Conservation (phyloP, 2,329 filamentous ascomycete genomes). For the Colletotrichum sp. region DNA sequence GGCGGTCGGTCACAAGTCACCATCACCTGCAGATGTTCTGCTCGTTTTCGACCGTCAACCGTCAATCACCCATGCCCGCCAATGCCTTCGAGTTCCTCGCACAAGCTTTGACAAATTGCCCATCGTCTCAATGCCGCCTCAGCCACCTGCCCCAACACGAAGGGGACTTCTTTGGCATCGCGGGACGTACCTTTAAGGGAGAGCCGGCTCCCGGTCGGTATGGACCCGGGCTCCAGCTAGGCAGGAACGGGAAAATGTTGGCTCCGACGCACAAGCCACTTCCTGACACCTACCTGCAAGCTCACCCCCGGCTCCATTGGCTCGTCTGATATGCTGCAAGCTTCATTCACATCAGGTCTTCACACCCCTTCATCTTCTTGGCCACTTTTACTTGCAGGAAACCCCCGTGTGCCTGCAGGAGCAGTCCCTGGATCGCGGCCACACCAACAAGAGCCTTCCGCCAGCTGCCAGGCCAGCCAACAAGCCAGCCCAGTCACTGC, state of each 20-base stretch:
- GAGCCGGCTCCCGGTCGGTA: neutral
- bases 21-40: neutral
- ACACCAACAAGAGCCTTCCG: neutral
- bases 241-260: neutral
- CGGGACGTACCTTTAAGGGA: neutral
- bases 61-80: neutral
- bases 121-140: neutral
- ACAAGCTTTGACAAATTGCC: neutral
- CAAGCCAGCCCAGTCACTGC: neutral
- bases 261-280: neutral
- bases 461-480: neutral
- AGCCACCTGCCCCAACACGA: neutral
- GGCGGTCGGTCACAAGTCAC: neutral
- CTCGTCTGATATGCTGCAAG: neutral
- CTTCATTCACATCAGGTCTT: neutral
- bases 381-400: slow-evolving; percentile 5
- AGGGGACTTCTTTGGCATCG: neutral
- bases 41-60: neutral
- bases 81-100: neutral
- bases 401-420: slow-evolving; percentile 14
- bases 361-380: neutral
- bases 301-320: neutral
- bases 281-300: neutral
- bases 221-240: neutral
- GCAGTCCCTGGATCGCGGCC: neutral